These are phyloP conservation scores for Niebla homalea DNA, from an alignment of 495 filamentous ascomycete genomes.

Conservation along the genomic window DNA sequence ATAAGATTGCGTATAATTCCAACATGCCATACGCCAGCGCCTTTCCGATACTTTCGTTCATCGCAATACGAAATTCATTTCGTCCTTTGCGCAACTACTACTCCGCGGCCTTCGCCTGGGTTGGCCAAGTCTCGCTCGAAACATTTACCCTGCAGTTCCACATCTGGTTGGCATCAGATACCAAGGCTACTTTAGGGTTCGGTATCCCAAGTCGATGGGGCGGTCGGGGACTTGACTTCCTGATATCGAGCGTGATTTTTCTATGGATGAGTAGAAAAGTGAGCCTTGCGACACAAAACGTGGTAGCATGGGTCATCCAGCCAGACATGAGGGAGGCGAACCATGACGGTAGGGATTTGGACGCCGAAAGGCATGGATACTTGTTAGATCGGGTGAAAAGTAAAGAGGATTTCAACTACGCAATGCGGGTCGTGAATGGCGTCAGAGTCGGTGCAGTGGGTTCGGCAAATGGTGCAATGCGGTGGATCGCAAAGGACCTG, in stretches of 20 bases:
- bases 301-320: slow-evolving; percentile 32
- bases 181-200: slow-evolving; percentile 37
- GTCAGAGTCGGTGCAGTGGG: not conserved
- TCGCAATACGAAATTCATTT: slow-evolving; percentile 38
- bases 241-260: slow-evolving; percentile 28
- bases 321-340: slow-evolving; percentile 1
- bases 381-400: not conserved
- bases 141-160: slow-evolving; percentile 48
- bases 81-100: slow-evolving; percentile 27
- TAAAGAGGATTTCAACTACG: slow-evolving; percentile 1
- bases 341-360: not conserved
- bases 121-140: slow-evolving; percentile 43
- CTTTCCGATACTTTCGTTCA: slow-evolving; percentile 38
- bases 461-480: not conserved
- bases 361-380: not conserved
- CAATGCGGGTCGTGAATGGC: not conserved
- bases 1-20: slow-evolving; percentile 34
- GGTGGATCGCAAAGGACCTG: not conserved
- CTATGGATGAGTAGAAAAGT: slow-evolving; percentile 27
- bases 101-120: slow-evolving; percentile 34
- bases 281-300: slow-evolving; percentile 21
- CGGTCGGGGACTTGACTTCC: slow-evolving; percentile 19
- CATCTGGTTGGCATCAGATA: slow-evolving; percentile 48
- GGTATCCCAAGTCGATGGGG: slow-evolving; percentile 25
- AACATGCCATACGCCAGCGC: slow-evolving; percentile 41